Percentiles rank a stretch among this genome's conserved stretches.
phyloP scores from a whole-genome alignment of 805 yeast genomes.

The Myxozyma neotropica region DNA sequence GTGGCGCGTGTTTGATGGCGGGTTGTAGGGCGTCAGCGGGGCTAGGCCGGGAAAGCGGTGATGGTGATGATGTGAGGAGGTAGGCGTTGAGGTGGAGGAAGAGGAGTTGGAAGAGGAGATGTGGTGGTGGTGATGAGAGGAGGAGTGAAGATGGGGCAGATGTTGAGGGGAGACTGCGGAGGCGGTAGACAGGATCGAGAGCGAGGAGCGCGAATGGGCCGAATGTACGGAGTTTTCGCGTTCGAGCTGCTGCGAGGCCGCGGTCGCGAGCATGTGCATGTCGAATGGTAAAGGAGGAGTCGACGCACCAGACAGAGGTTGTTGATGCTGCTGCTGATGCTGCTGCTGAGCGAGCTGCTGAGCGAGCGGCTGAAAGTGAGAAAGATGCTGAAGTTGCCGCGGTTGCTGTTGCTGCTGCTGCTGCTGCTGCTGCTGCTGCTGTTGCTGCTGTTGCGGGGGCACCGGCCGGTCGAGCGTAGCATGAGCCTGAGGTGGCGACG shows the following conservation, averaged over 20 bases:
- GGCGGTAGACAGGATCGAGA: constrained; percentile 28
- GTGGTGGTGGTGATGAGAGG: constrained; percentile 36
- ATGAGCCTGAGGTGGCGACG: constrained; percentile 29
- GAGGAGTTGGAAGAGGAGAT: too few relatives aligned
- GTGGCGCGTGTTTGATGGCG: constrained; percentile 20
- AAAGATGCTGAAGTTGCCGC: neutral
- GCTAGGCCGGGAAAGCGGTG: constrained; percentile 24
- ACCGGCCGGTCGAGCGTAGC: neutral
- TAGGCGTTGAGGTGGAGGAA: constrained; percentile 7
- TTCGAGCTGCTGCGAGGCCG: constrained; percentile 51
- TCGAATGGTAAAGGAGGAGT: constrained; percentile 39
- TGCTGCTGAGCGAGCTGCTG: neutral
- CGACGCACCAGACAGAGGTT: constrained; percentile 8
- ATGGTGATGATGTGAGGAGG: constrained; percentile 27
- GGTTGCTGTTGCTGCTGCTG: neutral
- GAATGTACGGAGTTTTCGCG: constrained; percentile 34
- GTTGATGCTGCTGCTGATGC: neutral
- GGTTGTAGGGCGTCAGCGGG: constrained; percentile 29
- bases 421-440: neutral
- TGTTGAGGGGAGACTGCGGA: constrained; percentile 12
- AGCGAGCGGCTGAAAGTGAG: neutral
- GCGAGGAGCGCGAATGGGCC: constrained; percentile 30
- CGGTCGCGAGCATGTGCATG: constrained; percentile 49
- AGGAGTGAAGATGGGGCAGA: constrained; percentile 27
- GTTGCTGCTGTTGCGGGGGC: neutral